Percentiles rank a stretch among this genome's conserved stretches.
phyloP scores from a whole-genome alignment of 768 basidiomycete species.

The Phylloporus arenicola region DNA sequence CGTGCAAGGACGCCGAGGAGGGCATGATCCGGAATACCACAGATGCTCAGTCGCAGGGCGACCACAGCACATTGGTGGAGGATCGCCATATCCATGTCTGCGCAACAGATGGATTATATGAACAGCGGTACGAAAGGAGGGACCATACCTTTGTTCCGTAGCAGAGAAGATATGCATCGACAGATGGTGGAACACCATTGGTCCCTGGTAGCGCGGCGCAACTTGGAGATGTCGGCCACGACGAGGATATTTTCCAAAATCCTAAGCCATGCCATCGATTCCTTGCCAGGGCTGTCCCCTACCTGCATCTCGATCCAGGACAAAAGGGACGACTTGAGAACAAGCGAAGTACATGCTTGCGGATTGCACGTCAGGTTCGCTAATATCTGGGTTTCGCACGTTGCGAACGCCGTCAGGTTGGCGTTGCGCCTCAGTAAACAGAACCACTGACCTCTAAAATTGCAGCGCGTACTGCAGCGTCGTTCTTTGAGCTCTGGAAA shows the following conservation, averaged over 20 bases:
- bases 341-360: conserved; percentile 64
- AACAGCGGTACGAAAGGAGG: background rate
- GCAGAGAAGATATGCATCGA: conserved; percentile 40
- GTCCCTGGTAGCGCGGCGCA: conserved; percentile 49
- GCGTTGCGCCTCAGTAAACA: background rate
- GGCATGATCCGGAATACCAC: conserved; percentile 20
- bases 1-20: conserved; percentile 31
- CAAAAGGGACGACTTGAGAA: conserved; percentile 67
- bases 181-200: conserved; percentile 57
- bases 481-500: conserved; percentile 61
- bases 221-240: conserved; percentile 43
- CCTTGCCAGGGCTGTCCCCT: conserved; percentile 19
- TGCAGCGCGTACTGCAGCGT: conserved; percentile 46
- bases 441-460: conserved; percentile 58
- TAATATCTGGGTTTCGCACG: conserved; percentile 46
- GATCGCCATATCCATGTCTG: conserved; percentile 17
- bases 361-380: conserved; percentile 67
- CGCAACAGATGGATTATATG: background rate
- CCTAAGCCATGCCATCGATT: conserved; percentile 56
- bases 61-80: conserved; percentile 27
- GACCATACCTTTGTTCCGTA: conserved; percentile 12
- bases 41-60: conserved; percentile 35
- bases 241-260: conserved; percentile 61
- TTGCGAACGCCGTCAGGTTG: background rate
- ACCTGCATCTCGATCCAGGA: conserved; percentile 83